Percentiles rank a stretch among this genome's conserved stretches.
These are phyloP conservation scores for Bolboschoenoplectus hybrid DNA, from an alignment of 202 grass and related monocot genomes.

Conservation along the genomic window DNA sequence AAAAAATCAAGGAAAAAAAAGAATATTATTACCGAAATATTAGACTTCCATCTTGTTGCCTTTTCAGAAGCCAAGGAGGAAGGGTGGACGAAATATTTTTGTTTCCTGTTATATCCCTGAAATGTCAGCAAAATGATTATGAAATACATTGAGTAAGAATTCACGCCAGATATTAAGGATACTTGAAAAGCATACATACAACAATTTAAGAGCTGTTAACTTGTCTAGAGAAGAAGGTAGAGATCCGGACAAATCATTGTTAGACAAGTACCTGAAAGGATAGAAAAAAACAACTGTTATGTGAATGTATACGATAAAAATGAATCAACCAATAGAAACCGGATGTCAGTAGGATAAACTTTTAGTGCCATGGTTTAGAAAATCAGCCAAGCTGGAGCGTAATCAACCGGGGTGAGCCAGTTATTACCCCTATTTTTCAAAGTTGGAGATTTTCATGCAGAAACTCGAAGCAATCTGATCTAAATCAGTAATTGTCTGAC, in stretches of 20 bases:
- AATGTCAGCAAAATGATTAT: background rate
- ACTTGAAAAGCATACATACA: conserved; percentile 45
- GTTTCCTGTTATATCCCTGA: background rate
- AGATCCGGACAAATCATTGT: conserved; percentile 27
- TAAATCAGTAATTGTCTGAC: too few species aligned
- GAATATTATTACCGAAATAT: background rate
- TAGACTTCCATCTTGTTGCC: background rate
- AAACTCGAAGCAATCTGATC: too few species aligned
- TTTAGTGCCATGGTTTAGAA: too few species aligned
- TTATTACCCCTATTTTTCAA: too few species aligned
- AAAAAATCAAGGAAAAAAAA: too few species aligned
- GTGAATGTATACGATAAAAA: background rate
- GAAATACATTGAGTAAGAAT: too few species aligned
- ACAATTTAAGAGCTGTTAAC: conserved; percentile 47
- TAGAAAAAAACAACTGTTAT: background rate
- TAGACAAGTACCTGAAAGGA: conserved; percentile 59
- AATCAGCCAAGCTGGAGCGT: too few species aligned
- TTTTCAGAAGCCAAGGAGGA: background rate
- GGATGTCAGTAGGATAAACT: too few species aligned
- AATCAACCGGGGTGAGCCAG: too few species aligned
- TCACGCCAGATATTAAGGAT: background rate
- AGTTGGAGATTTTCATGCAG: too few species aligned
- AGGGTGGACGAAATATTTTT: background rate
- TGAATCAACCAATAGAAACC: background rate
- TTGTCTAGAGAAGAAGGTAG: conserved; percentile 53